Evolutionary conservation across 1,284 basidiomycete species (phyloP).

Genomic region (Pascua sp.): DNA sequence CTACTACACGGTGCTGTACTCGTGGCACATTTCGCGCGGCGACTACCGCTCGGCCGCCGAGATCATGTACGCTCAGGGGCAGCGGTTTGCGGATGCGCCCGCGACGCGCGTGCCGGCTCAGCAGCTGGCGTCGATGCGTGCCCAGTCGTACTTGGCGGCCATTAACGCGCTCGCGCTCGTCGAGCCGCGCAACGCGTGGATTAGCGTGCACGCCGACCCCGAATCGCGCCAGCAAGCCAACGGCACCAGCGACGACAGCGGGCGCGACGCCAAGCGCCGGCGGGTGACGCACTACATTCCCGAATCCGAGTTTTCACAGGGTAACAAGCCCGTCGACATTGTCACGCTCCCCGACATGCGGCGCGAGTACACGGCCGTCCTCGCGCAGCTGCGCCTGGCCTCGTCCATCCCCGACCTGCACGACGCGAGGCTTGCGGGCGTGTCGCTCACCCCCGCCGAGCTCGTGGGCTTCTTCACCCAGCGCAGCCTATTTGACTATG

Average conservation of each 20-base stretch:
- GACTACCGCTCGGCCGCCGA: constrained; percentile 84
- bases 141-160: constrained; percentile 75
- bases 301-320: constrained; percentile 62
- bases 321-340: constrained; percentile 65
- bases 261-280: constrained; percentile 57
- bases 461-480: constrained; percentile 79
- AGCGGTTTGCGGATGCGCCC: constrained; percentile 62
- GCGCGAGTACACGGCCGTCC: constrained; percentile 74
- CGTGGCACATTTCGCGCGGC: constrained; percentile 81
- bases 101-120: constrained; percentile 49
- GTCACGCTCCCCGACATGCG: constrained; percentile 78
- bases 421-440: constrained; percentile 53
- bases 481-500: constrained; percentile 71
- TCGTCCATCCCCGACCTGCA: constrained; percentile 58
- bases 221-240: not conserved
- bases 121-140: constrained; percentile 67
- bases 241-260: not conserved
- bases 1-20: constrained; percentile 91
- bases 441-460: constrained; percentile 64
- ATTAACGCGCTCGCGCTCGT: constrained; percentile 86
- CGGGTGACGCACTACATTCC: constrained; percentile 74
- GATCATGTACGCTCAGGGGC: constrained; percentile 90
- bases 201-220: constrained; percentile 54
- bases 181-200: constrained; percentile 78
- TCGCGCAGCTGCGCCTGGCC: constrained; percentile 73